Conservation (phyloP, 2,329 filamentous ascomycete species). For the Trichoderma hamatum region DNA sequence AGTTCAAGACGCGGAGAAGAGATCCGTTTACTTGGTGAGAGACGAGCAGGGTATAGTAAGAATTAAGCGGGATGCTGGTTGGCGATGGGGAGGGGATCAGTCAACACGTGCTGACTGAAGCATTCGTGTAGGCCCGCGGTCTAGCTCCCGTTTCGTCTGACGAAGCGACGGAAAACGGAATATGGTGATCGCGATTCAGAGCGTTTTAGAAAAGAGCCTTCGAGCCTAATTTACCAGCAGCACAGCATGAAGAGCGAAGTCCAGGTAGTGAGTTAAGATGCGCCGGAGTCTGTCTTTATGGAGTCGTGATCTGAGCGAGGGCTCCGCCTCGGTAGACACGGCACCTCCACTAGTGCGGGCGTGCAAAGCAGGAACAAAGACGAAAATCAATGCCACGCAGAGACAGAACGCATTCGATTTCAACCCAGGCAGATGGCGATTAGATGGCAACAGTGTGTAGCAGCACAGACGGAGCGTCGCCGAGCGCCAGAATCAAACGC, state of each 20-base stretch:
- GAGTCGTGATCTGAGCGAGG: conserved; percentile 27
- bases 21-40: conserved; percentile 14
- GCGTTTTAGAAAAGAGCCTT: conserved; percentile 4
- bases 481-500: conserved; percentile 1
- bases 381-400: conserved; percentile 24
- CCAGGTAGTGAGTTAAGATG: conserved; percentile 31
- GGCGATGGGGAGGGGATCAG: conserved; percentile 25
- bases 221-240: conserved; percentile 1
- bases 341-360: conserved; percentile 34
- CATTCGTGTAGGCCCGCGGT: conserved; percentile 23
- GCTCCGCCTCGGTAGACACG: conserved; percentile 33
- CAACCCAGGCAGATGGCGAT: conserved; percentile 24
- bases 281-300: conserved; percentile 30
- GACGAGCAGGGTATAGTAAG: conserved; percentile 22
- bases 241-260: conserved; percentile 27
- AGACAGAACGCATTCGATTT: conserved; percentile 13
- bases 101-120: conserved; percentile 27
- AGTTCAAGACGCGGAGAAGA: conserved; percentile 22
- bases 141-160: conserved; percentile 25
- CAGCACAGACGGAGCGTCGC: conserved; percentile 16
- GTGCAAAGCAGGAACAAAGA: conserved; percentile 29
- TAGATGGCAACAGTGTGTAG: conserved; percentile 9
- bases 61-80: conserved; percentile 26
- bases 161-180: conserved; percentile 1
- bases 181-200: conserved; percentile 20